Evolutionary conservation across 768 basidiomycete species (phyloP).

Genomic region (Tulasnella sp.): DNA sequence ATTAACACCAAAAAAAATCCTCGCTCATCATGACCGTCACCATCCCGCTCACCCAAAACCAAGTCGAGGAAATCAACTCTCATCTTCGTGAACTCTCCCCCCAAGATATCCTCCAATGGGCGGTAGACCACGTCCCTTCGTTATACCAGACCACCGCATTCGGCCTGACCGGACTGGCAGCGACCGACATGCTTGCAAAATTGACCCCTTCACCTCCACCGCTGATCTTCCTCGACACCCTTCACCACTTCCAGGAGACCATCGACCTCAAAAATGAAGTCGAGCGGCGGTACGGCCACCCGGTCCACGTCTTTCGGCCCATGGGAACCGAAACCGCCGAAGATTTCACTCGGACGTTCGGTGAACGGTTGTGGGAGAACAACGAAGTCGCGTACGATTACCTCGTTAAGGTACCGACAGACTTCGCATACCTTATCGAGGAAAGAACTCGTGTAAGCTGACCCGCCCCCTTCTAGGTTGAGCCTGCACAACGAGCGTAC

Average conservation of each 20-base stretch:
- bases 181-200: slow-evolving; percentile 90
- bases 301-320: slow-evolving; percentile 73
- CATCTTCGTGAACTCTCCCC: slow-evolving; percentile 65
- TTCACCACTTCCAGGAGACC: slow-evolving; percentile 93
- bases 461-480: slow-evolving; percentile 50
- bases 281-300: slow-evolving; percentile 60
- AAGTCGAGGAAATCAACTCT: slow-evolving; percentile 62
- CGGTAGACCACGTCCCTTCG: slow-evolving; percentile 63
- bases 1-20: neutral
- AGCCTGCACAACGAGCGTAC: slow-evolving; percentile 87
- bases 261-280: slow-evolving; percentile 83
- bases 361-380: slow-evolving; percentile 75
- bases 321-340: slow-evolving; percentile 53
- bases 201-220: slow-evolving; percentile 62
- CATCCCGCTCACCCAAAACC: slow-evolving; percentile 50
- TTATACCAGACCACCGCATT: slow-evolving; percentile 91
- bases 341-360: slow-evolving; percentile 75
- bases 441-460: neutral
- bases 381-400: slow-evolving; percentile 88
- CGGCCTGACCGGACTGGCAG: slow-evolving; percentile 88
- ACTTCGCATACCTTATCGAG: neutral
- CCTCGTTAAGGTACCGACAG: slow-evolving; percentile 65
- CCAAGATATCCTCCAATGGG: slow-evolving; percentile 82
- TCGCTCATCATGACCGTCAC: slow-evolving; percentile 30
- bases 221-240: slow-evolving; percentile 91